Percentiles rank a stretch among this genome's conserved stretches.
Conservation (phyloP, 768 basidiomycete genomes). For the Pleurotus giganteus region DNA sequence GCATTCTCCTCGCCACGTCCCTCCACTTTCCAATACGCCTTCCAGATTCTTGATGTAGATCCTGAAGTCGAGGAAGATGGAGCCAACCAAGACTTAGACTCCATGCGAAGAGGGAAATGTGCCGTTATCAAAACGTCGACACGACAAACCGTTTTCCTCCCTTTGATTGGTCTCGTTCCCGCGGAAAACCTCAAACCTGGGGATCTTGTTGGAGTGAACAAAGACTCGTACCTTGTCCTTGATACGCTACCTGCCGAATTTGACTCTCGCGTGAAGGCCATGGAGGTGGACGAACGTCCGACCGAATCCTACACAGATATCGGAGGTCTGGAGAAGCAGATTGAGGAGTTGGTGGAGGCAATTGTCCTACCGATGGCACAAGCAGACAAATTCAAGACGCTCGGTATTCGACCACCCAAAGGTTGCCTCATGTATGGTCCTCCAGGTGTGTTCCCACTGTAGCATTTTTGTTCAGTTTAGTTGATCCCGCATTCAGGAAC, state of each 20-base stretch:
- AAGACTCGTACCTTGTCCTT: constrained; percentile 96
- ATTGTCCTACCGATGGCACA: constrained; percentile 99
- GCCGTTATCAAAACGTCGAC: constrained; percentile 99
- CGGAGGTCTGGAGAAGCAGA: constrained; percentile 98
- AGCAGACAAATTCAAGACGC: constrained; percentile 94
- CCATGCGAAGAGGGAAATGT: constrained; percentile 96
- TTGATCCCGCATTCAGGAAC: constrained; percentile 49
- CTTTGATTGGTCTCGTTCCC: constrained; percentile 95
- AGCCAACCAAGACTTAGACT: constrained; percentile 92
- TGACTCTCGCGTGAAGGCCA: constrained; percentile 97
- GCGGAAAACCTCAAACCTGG: constrained; percentile 86
- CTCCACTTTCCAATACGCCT: not conserved
- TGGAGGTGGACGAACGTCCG: constrained; percentile 99
- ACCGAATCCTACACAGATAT: constrained; percentile 98
- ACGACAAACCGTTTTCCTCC: constrained; percentile 97
- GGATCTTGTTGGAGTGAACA: constrained; percentile 98
- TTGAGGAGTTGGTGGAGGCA: constrained; percentile 96
- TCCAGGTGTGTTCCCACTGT: constrained; percentile 57
- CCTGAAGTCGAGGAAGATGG: constrained; percentile 93
- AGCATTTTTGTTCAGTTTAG: constrained; percentile 4
- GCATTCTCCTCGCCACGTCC: constrained; percentile 19
- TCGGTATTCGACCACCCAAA: constrained; percentile 98
- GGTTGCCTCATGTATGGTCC: constrained; percentile 99
- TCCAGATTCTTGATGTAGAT: constrained; percentile 89
- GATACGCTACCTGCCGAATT: constrained; percentile 97